These are phyloP conservation scores for Cajanus cajan DNA, from an alignment of 306 rosid genomes.

Conservation along the genomic window DNA sequence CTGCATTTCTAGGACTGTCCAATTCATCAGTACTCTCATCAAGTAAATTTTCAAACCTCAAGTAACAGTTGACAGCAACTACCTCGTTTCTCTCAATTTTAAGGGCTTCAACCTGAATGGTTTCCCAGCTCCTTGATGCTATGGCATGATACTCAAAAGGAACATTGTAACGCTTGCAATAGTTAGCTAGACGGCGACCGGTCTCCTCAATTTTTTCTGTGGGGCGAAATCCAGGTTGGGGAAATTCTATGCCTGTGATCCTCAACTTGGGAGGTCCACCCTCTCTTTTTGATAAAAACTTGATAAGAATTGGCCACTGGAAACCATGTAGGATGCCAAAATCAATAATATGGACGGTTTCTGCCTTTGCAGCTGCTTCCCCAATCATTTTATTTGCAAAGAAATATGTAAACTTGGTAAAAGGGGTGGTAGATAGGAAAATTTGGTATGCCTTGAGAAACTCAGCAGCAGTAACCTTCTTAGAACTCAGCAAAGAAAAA, in stretches of 20 bases:
- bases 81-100: conserved; percentile 49
- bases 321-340: conserved; percentile 84
- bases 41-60: conserved; percentile 49
- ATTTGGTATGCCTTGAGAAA: conserved; percentile 53
- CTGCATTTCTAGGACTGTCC: conserved; percentile 62
- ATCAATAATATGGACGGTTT: conserved; percentile 63
- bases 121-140: conserved; percentile 64
- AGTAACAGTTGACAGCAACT: conserved; percentile 51
- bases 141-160: conserved; percentile 62
- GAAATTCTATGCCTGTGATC: conserved; percentile 78
- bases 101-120: conserved; percentile 52
- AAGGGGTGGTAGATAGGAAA: conserved; percentile 46
- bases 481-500: conserved; percentile 32
- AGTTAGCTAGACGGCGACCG: conserved; percentile 65
- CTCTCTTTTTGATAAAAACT: conserved; percentile 47
- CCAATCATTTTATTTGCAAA: conserved; percentile 54
- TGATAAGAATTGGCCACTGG: conserved; percentile 78
- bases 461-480: conserved; percentile 48
- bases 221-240: conserved; percentile 73
- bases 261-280: conserved; percentile 84
- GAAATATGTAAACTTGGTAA: conserved; percentile 45
- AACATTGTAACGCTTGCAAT: conserved; percentile 65
- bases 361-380: conserved; percentile 49
- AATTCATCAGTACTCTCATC: conserved; percentile 59
- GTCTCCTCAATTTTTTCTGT: conserved; percentile 57